Percentiles rank a stretch among this genome's conserved stretches.
These are phyloP conservation scores for Aspergillus versicolor DNA, from an alignment of 2,329 filamentous ascomycete species.

Conservation along the genomic window DNA sequence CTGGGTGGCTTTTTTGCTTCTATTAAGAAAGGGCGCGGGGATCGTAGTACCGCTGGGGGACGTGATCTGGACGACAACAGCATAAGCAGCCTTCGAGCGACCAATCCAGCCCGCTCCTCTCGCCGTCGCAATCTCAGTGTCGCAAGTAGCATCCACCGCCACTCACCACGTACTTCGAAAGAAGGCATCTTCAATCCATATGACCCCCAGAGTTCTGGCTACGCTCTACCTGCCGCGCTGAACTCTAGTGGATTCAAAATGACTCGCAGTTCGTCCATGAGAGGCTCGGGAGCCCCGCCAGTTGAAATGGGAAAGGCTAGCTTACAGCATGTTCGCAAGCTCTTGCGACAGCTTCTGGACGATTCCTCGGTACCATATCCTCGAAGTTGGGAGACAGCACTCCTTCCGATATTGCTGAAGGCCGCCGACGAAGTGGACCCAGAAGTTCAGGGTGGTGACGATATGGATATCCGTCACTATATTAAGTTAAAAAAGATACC, in stretches of 20 bases:
- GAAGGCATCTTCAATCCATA: slow-evolving; percentile 47
- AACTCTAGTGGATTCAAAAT: slow-evolving; percentile 48
- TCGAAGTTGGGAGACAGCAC: slow-evolving; percentile 80
- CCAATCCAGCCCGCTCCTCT: slow-evolving; percentile 61
- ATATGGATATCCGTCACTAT: slow-evolving; percentile 96
- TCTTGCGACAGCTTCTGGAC: slow-evolving; percentile 78
- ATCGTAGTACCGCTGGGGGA: slow-evolving; percentile 71
- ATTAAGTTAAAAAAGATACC: slow-evolving; percentile 97
- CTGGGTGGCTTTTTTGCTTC: slow-evolving; percentile 71
- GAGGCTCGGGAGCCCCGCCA: slow-evolving; percentile 69
- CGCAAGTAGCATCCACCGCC: slow-evolving; percentile 70
- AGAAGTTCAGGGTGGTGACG: slow-evolving; percentile 83
- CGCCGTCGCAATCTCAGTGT: slow-evolving; percentile 82
- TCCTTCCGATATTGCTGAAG: slow-evolving; percentile 84
- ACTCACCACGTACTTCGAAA: slow-evolving; percentile 69
- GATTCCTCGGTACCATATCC: slow-evolving; percentile 73
- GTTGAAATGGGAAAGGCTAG: slow-evolving; percentile 85
- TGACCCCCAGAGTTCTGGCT: slow-evolving; percentile 37
- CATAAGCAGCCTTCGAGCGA: slow-evolving; percentile 59
- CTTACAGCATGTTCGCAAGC: slow-evolving; percentile 79
- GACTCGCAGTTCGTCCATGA: slow-evolving; percentile 80
- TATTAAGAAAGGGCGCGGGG: slow-evolving; percentile 74
- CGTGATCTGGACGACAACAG: slow-evolving; percentile 66
- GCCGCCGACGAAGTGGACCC: slow-evolving; percentile 94
- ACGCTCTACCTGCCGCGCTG: slow-evolving; percentile 40